A percentile compares a stretch with the other conserved stretches of the same genome.
phyloP scores from a whole-genome alignment of 805 yeast species.

The Candida germanica region DNA sequence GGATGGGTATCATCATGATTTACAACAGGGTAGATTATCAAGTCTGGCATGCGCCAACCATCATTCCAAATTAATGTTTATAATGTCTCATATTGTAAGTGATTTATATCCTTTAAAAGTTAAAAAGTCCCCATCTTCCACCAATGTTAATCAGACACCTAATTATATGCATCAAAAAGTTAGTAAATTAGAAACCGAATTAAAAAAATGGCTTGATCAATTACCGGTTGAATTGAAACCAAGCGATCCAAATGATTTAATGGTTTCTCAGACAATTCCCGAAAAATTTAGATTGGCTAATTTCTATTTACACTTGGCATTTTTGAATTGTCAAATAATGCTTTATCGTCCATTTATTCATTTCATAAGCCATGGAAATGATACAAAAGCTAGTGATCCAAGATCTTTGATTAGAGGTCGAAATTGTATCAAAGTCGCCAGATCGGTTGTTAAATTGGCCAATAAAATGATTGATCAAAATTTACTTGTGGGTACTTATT shows the following conservation, averaged over 20 bases:
- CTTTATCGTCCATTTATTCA: conserved; percentile 88
- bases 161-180: conserved; percentile 45
- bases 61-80: conserved; percentile 71
- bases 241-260: conserved; percentile 50
- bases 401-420: conserved; percentile 70
- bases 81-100: conserved; percentile 68
- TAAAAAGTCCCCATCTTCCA: conserved; percentile 15
- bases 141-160: conserved; percentile 17
- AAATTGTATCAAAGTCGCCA: conserved; percentile 80
- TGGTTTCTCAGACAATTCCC: conserved; percentile 30
- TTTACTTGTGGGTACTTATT: conserved; percentile 78
- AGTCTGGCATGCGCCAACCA: conserved; percentile 80
- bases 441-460: conserved; percentile 77
- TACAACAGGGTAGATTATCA: conserved; percentile 53
- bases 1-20: conserved; percentile 48
- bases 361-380: conserved; percentile 59
- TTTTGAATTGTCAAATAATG: conserved; percentile 73
- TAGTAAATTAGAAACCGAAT: conserved; percentile 61
- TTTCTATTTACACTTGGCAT: conserved; percentile 67
- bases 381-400: conserved; percentile 42
- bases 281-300: conserved; percentile 68
- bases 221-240: conserved; percentile 73
- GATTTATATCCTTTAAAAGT: conserved; percentile 72
- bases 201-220: conserved; percentile 67
- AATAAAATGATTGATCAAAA: conserved; percentile 73